Percentiles rank a stretch among this genome's conserved stretches.
phyloP scores from a whole-genome alignment of 2,329 filamentous ascomycete species.

The Clonostachys chloroleuca region DNA sequence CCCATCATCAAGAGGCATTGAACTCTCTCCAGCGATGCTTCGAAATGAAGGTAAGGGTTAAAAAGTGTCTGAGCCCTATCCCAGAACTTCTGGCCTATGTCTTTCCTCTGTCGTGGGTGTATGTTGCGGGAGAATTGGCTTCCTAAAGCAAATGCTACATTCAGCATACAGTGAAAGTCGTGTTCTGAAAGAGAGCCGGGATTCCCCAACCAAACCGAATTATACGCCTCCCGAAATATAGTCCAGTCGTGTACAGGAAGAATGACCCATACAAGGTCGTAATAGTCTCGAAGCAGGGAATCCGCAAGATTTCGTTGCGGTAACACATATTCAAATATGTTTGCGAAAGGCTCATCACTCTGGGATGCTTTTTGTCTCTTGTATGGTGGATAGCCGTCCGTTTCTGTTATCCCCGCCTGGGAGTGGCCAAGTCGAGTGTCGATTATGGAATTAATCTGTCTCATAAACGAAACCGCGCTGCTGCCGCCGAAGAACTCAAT shows the following conservation, averaged over 20 bases:
- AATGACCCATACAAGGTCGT: conserved; percentile 1
- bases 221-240: too few species aligned
- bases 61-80: conserved; percentile 1
- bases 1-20: conserved; percentile 40
- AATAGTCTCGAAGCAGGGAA: neutral
- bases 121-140: conserved; percentile 4
- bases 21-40: conserved; percentile 30
- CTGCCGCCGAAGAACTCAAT: conserved; percentile 4
- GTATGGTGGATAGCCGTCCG: neutral
- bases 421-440: conserved; percentile 1
- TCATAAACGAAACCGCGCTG: conserved; percentile 3
- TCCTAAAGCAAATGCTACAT: conserved; percentile 3
- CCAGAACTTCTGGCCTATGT: conserved; percentile 3
- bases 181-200: too few species aligned
- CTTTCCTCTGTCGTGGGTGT: neutral
- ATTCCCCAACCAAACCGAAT: too few species aligned
- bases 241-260: neutral
- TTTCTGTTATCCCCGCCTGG: neutral
- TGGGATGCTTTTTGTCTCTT: neutral
- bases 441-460: conserved; percentile 2
- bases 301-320: conserved; percentile 1
- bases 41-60: neutral
- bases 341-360: neutral
- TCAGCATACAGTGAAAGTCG: neutral
- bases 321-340: neutral